Base-by-base conservation (phyloP, 257 asterid genomes). In the Penstemon davidsonii region DNA sequence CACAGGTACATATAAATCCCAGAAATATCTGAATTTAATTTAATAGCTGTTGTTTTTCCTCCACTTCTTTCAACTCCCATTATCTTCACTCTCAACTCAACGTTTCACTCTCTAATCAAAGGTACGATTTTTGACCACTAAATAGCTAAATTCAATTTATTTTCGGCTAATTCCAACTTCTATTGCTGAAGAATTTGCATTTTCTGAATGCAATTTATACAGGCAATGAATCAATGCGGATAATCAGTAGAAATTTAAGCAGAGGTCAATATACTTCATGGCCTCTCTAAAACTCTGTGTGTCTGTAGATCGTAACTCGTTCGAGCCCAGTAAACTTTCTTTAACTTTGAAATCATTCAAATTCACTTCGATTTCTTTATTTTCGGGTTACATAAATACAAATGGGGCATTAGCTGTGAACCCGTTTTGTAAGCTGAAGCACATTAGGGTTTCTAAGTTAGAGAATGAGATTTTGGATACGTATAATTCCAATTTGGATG, bases 221-320 rank as follows among this genome's bases (percentile, higher is more conserved):
- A 12, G 8, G 40, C 3, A 37, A 13, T 43, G 10, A 44, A 62
- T 70, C 72, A 59, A 62, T 41, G 69, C 66, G 19, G 64, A 72
- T 60, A 62, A 42, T 37, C 62, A 62, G 69, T 58, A 43, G 43
- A 37, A 46, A 62, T 55, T 64, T 59, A 64, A 66, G 75, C 67
- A 63, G 76, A 66, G 82, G 79, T 79, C 77, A 61, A 3, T 64
- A 65, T 50, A 47, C 13, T 60, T 54, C 49, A 87, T 87, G 96
- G 88, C 96, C 79, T 83, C 90, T 76, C 78, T 89, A 70, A 87
- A 82, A 70, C 83, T 84, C 39, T 52, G 82, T 15, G 55, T 82
- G 55, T 75, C 79, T 66, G 52, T 86, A 10, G 94, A 89, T 54
- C 79, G 55, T 76, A 77, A 49, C 74, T 84, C 80, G 50, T 77